Evolutionary conservation across 805 yeast genomes (phyloP).

Genomic region (Candida krabiensis): DNA sequence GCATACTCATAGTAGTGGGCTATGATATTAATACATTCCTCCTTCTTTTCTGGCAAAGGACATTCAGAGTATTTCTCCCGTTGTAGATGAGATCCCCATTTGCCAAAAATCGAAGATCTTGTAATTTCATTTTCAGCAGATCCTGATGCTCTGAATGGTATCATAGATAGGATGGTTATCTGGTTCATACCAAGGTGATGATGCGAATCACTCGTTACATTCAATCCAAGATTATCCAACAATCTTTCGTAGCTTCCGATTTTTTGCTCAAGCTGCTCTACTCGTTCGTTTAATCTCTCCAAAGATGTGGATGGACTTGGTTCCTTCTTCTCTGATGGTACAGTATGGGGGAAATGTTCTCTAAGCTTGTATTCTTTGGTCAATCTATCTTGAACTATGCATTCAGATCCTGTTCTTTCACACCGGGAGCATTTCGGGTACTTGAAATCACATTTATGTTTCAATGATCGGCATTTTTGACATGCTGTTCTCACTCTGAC

Average conservation of each 20-base stretch:
- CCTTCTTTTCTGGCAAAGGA: constrained; percentile 8
- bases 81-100: constrained; percentile 4
- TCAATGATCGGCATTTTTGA: constrained; percentile 24
- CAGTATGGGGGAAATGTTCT: constrained; percentile 2
- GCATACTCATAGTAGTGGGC: constrained; percentile 17
- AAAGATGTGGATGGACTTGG: constrained; percentile 1
- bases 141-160: constrained; percentile 15
- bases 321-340: not conserved
- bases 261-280: constrained; percentile 4
- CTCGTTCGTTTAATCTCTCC: constrained; percentile 2
- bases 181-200: constrained; percentile 10
- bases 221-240: constrained; percentile 4
- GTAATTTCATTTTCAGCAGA: constrained; percentile 13
- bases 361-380: constrained; percentile 13
- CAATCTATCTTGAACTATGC: constrained; percentile 19
- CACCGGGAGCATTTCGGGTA: constrained; percentile 26
- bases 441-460: constrained; percentile 24
- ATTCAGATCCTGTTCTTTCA: constrained; percentile 13
- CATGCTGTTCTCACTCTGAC: constrained; percentile 22
- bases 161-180: constrained; percentile 15
- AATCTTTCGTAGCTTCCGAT: constrained; percentile 3
- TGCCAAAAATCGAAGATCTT: constrained; percentile 17
- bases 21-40: constrained; percentile 8
- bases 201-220: not conserved
- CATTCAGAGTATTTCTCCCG: not conserved